Evolutionary conservation across 1,284 basidiomycete genomes (phyloP), one percentile per base, ranked within the genome.

Genomic region (Gymnopus androsaceus): DNA sequence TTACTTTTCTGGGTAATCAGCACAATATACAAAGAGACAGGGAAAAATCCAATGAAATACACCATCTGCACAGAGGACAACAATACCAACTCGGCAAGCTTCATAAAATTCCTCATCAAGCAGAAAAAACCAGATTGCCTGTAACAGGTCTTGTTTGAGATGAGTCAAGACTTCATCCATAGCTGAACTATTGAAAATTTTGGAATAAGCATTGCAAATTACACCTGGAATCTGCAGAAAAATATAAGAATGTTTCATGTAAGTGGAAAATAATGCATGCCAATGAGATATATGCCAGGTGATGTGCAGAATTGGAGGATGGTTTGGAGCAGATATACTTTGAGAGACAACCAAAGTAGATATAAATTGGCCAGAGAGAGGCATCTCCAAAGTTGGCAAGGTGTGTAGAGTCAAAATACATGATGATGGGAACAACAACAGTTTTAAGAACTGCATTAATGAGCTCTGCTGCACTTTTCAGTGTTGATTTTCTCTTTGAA

Each of bases 1-100:
- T 37, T 60, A 72, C 53, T 71, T 69, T 56, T 71, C 69, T 3
- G 66, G 68, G 55, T 71, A 71, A 54, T 71, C 68, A 3, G 66
- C 66, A 0, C 63, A 68, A 46, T 72, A 69, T 0, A 64, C 71
- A 23, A 73, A 69, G 0, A 72, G 62, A 1, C 63, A 46, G 8
- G 67, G 68, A 27, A 61, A 72, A 0, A 72, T 6, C 4, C 61
- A 57, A 0, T 62, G 61, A 3, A 40, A 17, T 1, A 69, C 45
- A 2, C 67, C 63, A 57, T 72, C 64, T 3, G 30, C 23, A 31
- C 65, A 71, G 28, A 56, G 51, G 3, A 71, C 55, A 0, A 72
- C 63, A 3, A 71, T 65, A 0, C 71, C 67, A 49, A 69, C 56
- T 27, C 49, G 19, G 41, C 67, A 73, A 0, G 64, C 67, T 3